Percentiles rank a stretch among this genome's conserved stretches.
Conservation (phyloP, 345 rosid species). For the Cardamine chenopodiifolia region DNA sequence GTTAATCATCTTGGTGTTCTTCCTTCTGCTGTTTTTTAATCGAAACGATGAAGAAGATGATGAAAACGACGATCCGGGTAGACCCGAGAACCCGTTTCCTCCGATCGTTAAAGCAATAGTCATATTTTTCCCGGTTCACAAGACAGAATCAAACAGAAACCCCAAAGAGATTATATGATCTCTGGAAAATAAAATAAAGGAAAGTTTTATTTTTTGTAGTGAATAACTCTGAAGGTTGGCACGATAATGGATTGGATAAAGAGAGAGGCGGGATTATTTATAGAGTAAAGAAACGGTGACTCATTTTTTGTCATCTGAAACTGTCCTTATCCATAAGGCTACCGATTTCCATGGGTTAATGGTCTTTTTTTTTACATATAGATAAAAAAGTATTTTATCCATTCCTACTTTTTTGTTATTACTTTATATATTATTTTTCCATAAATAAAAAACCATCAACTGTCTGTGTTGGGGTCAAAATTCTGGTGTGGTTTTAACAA, state of each 20-base stretch:
- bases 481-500: slow-evolving; percentile 3
- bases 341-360: slow-evolving; percentile 5
- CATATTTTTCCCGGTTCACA: slow-evolving; percentile 9
- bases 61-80: slow-evolving; percentile 40
- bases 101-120: slow-evolving; percentile 48
- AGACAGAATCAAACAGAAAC: slow-evolving; percentile 8
- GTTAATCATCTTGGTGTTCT: slow-evolving; percentile 45
- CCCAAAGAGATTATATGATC: not conserved
- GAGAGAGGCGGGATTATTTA: not conserved
- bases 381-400: slow-evolving; percentile 20
- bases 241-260: slow-evolving; percentile 20
- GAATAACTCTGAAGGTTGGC: not conserved
- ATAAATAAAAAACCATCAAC: not conserved
- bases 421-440: not conserved
- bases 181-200: not conserved
- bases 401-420: slow-evolving; percentile 20
- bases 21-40: slow-evolving; percentile 40
- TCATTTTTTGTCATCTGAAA: slow-evolving; percentile 31
- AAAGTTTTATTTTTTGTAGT: not conserved
- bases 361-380: not conserved
- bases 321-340: slow-evolving; percentile 44
- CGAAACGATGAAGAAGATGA: slow-evolving; percentile 54
- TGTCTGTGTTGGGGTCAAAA: slow-evolving; percentile 9
- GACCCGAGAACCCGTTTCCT: slow-evolving; percentile 52
- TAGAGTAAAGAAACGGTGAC: slow-evolving; percentile 30